Conservation (phyloP, 495 filamentous ascomycete species). For the Staphylotrichum tortipilum region DNA sequence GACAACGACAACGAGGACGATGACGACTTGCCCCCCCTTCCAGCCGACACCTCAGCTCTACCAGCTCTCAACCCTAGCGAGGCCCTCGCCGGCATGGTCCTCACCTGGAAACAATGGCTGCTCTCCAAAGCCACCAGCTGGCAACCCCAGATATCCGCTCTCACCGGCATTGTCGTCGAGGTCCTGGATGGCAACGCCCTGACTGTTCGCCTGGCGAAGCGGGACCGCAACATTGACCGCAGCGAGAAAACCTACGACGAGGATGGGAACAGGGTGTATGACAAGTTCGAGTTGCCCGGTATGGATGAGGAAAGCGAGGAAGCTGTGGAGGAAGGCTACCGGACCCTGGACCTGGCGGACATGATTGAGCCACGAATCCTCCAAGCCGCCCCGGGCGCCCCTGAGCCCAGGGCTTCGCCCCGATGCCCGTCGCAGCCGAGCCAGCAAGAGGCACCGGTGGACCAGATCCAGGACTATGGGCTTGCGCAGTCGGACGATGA, state of each 20-base stretch:
- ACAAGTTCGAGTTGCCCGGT: slow-evolving; percentile 38
- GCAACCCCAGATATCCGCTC: slow-evolving; percentile 62
- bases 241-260: slow-evolving; percentile 39
- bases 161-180: slow-evolving; percentile 54
- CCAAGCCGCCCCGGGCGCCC: slow-evolving; percentile 13
- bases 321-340: slow-evolving; percentile 24
- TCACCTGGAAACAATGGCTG: slow-evolving; percentile 71
- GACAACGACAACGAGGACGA: slow-evolving; percentile 21
- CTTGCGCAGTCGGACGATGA: not conserved
- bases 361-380: slow-evolving; percentile 40
- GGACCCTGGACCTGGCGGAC: slow-evolving; percentile 29
- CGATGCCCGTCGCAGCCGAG: not conserved
- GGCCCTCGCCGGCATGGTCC: slow-evolving; percentile 53
- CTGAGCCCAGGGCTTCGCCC: not conserved
- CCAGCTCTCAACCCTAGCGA: slow-evolving; percentile 45
- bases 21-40: slow-evolving; percentile 60
- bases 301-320: slow-evolving; percentile 30
- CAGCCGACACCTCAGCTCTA: slow-evolving; percentile 50
- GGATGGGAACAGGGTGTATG: slow-evolving; percentile 36
- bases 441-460: not conserved
- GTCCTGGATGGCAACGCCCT: slow-evolving; percentile 40
- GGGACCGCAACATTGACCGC: slow-evolving; percentile 52
- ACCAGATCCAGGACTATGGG: not conserved
- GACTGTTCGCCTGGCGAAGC: slow-evolving; percentile 56
- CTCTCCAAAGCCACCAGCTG: slow-evolving; percentile 68